Conservation (phyloP, 2,329 filamentous ascomycete species). For the Colletotrichum cereale region DNA sequence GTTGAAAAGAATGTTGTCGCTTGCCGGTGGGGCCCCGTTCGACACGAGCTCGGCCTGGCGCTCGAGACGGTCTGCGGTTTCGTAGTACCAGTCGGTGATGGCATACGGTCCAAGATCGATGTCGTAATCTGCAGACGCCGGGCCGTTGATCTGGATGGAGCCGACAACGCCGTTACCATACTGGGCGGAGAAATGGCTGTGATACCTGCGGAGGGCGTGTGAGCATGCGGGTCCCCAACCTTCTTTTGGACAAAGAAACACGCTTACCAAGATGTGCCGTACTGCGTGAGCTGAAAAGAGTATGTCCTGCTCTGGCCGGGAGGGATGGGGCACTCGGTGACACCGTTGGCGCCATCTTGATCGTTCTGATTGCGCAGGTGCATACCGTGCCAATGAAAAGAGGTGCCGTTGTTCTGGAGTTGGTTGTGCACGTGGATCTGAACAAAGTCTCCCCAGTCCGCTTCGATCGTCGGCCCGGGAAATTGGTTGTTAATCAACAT, state of each 20-base stretch:
- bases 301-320: conserved; percentile 51
- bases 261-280: conserved; percentile 51
- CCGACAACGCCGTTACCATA: conserved; percentile 66
- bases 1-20: conserved; percentile 58
- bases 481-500: conserved; percentile 62
- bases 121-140: conserved; percentile 62
- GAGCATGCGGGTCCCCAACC: conserved; percentile 2
- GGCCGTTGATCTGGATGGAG: conserved; percentile 64
- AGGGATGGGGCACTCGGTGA: conserved; percentile 58
- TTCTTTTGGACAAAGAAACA: conserved; percentile 7
- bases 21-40: conserved; percentile 38
- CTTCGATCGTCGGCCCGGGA: conserved; percentile 65
- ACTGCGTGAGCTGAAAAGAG: conserved; percentile 52
- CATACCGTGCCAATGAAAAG: conserved; percentile 63
- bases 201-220: conserved; percentile 54
- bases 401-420: conserved; percentile 63
- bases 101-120: conserved; percentile 69
- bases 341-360: conserved; percentile 59
- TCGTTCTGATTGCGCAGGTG: conserved; percentile 57
- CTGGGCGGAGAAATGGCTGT: conserved; percentile 64
- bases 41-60: conserved; percentile 42
- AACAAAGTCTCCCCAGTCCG: conserved; percentile 58
- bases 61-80: conserved; percentile 48
- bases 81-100: conserved; percentile 66
- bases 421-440: conserved; percentile 73